Conservation (phyloP, 495 filamentous ascomycete genomes). For the Penicillium paxilli region DNA sequence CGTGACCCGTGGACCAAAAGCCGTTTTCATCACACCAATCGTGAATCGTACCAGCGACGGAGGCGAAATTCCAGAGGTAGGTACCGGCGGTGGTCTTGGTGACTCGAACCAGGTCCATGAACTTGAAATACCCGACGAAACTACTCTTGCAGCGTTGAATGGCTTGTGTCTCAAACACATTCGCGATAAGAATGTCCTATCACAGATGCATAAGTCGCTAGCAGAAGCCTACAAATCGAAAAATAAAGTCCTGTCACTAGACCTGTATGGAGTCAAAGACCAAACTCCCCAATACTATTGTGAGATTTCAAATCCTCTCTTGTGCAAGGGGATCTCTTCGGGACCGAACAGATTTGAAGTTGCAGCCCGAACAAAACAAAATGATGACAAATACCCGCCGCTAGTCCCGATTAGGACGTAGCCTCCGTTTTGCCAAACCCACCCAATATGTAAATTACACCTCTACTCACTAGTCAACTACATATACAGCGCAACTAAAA, state of each 20-base stretch:
- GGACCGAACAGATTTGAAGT: no score
- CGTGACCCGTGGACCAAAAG: constrained; percentile 47
- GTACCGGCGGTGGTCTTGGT: constrained; percentile 76
- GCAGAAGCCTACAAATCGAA: constrained; percentile 32
- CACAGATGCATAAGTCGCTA: constrained; percentile 34
- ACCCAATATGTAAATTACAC: no score
- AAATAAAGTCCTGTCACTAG: constrained; percentile 40
- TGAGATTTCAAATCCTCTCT: no score
- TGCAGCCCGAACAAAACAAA: no score
- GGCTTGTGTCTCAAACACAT: constrained; percentile 46
- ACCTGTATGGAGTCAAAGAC: constrained; percentile 38
- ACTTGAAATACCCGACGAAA: constrained; percentile 54
- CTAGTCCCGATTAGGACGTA: no score
- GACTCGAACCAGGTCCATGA: constrained; percentile 68
- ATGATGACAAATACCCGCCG: no score
- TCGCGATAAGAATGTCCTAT: constrained; percentile 30
- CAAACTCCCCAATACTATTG: constrained; percentile 22
- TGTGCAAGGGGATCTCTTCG: no score
- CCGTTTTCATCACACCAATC: constrained; percentile 79
- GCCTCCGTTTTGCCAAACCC: no score
- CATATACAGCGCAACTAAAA: no score
- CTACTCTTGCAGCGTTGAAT: constrained; percentile 46
- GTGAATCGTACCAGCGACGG: constrained; percentile 59
- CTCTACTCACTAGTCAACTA: no score
- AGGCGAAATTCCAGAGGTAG: constrained; percentile 66